A percentile compares a stretch with the other conserved stretches of the same genome.
phyloP scores from a whole-genome alignment of 257 asterid genomes.

The Solanum chmielewskii region DNA sequence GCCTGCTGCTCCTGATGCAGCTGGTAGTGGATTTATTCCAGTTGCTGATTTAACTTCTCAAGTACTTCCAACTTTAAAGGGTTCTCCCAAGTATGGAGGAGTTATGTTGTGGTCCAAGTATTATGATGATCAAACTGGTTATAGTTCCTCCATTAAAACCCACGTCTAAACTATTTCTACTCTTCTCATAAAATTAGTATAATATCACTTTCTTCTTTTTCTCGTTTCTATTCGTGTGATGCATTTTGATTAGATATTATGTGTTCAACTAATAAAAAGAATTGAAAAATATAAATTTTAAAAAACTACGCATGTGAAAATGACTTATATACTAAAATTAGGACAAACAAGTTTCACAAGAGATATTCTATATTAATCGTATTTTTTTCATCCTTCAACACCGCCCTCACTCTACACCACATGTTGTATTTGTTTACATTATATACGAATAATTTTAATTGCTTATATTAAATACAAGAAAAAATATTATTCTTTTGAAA shows the following conservation, averaged over 20 bases:
- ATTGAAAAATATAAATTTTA: too few species aligned
- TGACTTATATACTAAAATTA: background rate
- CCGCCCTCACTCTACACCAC: background rate
- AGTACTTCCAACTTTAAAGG: constrained; percentile 8
- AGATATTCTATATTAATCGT: background rate
- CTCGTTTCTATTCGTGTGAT: background rate
- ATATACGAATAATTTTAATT: background rate
- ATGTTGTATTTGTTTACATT: background rate
- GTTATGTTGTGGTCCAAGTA: constrained; percentile 22
- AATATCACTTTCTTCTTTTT: background rate
- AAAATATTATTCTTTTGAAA: too few species aligned
- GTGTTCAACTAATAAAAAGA: too few species aligned
- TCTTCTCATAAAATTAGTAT: background rate
- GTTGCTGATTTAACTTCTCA: constrained; percentile 2
- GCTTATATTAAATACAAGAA: background rate
- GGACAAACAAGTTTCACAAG: background rate
- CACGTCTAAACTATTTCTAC: constrained; percentile 1
- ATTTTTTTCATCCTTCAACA: background rate
- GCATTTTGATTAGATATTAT: background rate
- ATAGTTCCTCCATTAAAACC: constrained; percentile 10
- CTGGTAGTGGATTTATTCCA: constrained; percentile 21
- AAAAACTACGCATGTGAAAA: background rate
- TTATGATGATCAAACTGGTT: constrained; percentile 15
- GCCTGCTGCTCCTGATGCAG: constrained; percentile 16
- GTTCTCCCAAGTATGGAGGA: constrained; percentile 9